Base-by-base conservation (phyloP, 1,284 basidiomycete species). In the Cutaneotrichosporon cutaneum region DNA sequence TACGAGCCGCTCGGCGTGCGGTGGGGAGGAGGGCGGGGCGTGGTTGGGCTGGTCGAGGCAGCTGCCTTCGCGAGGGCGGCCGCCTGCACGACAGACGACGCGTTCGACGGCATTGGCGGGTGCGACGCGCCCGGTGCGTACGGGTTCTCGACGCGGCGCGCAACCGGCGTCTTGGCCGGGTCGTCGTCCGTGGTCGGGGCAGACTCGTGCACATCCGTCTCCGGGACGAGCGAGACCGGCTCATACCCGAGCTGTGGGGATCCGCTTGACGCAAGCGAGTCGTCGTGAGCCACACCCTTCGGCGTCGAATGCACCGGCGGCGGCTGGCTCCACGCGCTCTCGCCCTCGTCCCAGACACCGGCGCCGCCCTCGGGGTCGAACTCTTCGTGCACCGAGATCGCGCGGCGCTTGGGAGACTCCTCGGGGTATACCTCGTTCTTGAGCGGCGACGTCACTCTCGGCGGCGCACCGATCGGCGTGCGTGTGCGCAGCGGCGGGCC, bases 401-500 rank as follows among this genome's bases (percentile, higher is more conserved):
- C 21, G 9, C 45, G 39, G 13, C 53, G n/a, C 13, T 30, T 26
- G 24, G 32, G 16, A 11, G 59, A 35, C 16, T 55, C 47, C 21
- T 60, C 11, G 39, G 52, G 42, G 35, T 26, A 7, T 26, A 50
- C 14, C 58, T 60, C 64, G 52, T 65, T 50, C 24, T 59, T 47
- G 4, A 67, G 58, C 7, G 65, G 65, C 27, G 65, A 67, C n/a
- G 61, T 54, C 3, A 67, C 60, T 18, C 60, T 54, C 10, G 65
- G 65, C 4, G 62, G 65, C 4, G 60, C 65, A 5, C 16, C 42
- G 16, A 33, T 18, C 7, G 58, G 54, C 9, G 58, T 44, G 21
- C 48, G 45, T 8, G 59, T 48, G 22, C 48, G 26, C 24, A 14
- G 54, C 32, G 21, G 59, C 47, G 13, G 35, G 42, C 6, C 18